Evolutionary conservation across 768 basidiomycete genomes (phyloP).

Genomic region (Serendipita sp.): DNA sequence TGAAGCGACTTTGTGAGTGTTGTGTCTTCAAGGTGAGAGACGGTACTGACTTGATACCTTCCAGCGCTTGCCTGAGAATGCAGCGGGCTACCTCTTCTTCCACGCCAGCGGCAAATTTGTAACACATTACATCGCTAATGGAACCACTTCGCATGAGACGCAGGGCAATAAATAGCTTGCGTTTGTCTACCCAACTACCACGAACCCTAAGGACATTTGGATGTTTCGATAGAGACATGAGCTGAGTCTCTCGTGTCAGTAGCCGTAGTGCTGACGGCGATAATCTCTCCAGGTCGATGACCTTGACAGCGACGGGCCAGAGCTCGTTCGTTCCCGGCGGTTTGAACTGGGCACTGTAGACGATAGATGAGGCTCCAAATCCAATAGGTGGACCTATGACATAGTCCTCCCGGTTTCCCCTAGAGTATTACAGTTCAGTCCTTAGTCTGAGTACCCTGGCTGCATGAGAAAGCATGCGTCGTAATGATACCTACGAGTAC

Average conservation of each 20-base stretch:
- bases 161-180: slow-evolving; percentile 71
- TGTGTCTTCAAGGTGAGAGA: slow-evolving; percentile 12
- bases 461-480: background rate
- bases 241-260: slow-evolving; percentile 68
- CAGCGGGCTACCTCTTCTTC: slow-evolving; percentile 79
- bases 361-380: slow-evolving; percentile 83
- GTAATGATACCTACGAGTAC: slow-evolving; percentile 38
- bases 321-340: slow-evolving; percentile 19
- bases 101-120: slow-evolving; percentile 77
- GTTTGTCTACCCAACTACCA: slow-evolving; percentile 74
- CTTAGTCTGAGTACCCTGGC: background rate
- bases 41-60: slow-evolving; percentile 68
- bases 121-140: slow-evolving; percentile 57
- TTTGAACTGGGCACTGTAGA: slow-evolving; percentile 60
- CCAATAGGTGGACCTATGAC: slow-evolving; percentile 64
- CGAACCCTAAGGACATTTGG: slow-evolving; percentile 87
- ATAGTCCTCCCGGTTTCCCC: slow-evolving; percentile 58
- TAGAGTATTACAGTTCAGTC: slow-evolving; percentile 17
- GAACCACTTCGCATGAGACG: slow-evolving; percentile 84
- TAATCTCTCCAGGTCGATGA: slow-evolving; percentile 71
- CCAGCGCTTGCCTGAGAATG: slow-evolving; percentile 68
- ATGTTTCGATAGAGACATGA: slow-evolving; percentile 86
- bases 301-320: slow-evolving; percentile 59
- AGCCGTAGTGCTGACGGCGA: slow-evolving; percentile 54
- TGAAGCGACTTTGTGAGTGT: slow-evolving; percentile 11